Conservation (phyloP, 192 early-diverging fungal genomes). For the Mortierella alpina region DNA sequence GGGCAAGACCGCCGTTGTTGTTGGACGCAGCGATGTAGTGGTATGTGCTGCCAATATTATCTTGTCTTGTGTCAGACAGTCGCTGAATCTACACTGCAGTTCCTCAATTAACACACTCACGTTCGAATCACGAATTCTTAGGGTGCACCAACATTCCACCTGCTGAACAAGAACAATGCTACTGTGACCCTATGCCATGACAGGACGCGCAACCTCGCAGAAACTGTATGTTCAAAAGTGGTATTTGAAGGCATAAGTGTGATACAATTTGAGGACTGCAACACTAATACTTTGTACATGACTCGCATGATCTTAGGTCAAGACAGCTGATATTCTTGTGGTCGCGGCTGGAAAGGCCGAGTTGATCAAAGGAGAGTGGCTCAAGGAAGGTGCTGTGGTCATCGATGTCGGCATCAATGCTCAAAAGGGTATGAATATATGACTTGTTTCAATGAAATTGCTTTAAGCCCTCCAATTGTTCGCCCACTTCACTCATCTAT, state of each 20-base stretch:
- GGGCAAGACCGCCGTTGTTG: slow-evolving; percentile 92
- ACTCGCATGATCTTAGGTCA: slow-evolving; percentile 36
- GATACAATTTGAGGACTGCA: no score
- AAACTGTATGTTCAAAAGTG: slow-evolving; percentile 67
- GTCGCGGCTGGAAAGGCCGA: slow-evolving; percentile 88
- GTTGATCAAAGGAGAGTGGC: slow-evolving; percentile 91
- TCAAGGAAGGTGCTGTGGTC: slow-evolving; percentile 93
- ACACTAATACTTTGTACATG: background rate
- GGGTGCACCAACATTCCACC: slow-evolving; percentile 86
- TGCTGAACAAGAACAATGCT: slow-evolving; percentile 85
- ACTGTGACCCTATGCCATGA: slow-evolving; percentile 98
- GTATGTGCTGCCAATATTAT: slow-evolving; percentile 26
- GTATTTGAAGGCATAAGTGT: no score
- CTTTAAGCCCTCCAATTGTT: slow-evolving; percentile 6
- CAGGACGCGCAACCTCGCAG: slow-evolving; percentile 77
- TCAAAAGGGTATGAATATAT: slow-evolving; percentile 61
- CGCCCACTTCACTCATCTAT: background rate
- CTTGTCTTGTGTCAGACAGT: background rate
- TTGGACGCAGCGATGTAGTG: slow-evolving; percentile 98
- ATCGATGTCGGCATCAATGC: slow-evolving; percentile 99
- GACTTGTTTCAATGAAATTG: background rate
- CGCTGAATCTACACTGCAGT: background rate
- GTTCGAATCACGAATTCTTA: slow-evolving; percentile 4
- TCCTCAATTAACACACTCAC: background rate
- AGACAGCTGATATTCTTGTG: slow-evolving; percentile 88